phyloP scores from a whole-genome alignment of 495 filamentous ascomycete genomes.

The Neohortaea acidophila region DNA sequence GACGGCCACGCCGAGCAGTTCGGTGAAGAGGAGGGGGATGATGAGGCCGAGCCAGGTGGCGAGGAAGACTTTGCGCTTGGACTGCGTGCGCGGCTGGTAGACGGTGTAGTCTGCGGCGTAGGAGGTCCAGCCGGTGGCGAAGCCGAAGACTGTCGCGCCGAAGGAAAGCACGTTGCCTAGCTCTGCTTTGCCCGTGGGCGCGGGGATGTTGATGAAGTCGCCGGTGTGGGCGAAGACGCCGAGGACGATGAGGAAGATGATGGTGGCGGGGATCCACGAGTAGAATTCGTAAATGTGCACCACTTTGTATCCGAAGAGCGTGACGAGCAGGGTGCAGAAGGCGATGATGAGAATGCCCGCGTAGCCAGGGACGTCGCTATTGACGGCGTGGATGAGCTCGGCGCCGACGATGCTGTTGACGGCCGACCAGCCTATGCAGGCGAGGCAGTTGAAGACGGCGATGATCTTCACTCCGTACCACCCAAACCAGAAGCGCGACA shows the following conservation, averaged over 20 bases:
- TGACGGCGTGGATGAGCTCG: constrained; percentile 65
- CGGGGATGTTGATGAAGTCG: constrained; percentile 53
- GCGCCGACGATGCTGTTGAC: constrained; percentile 73
- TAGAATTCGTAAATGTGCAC: constrained; percentile 71
- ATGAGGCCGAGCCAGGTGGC: constrained; percentile 58
- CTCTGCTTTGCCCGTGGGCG: constrained; percentile 45
- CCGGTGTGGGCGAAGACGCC: constrained; percentile 61
- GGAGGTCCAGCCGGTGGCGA: constrained; percentile 66
- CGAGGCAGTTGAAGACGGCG: constrained; percentile 59
- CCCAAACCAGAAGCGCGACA: constrained; percentile 72
- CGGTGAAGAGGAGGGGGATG: constrained; percentile 56
- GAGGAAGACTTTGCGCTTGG: constrained; percentile 46
- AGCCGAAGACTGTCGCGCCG: constrained; percentile 58
- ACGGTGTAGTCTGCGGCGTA: constrained; percentile 75
- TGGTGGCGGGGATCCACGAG: constrained; percentile 62
- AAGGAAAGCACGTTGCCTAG: constrained; percentile 54
- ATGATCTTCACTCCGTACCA: constrained; percentile 58
- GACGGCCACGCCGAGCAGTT: constrained; percentile 66
- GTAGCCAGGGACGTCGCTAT: constrained; percentile 50
- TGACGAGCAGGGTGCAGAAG: constrained; percentile 52
- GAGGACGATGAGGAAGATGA: constrained; percentile 64
- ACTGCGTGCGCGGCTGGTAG: constrained; percentile 52
- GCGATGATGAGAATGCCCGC: constrained; percentile 69
- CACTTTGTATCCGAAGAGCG: constrained; percentile 62
- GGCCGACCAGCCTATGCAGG: constrained; percentile 55